Conservation (phyloP, 768 basidiomycete genomes). For the Roridomyces roridus region DNA sequence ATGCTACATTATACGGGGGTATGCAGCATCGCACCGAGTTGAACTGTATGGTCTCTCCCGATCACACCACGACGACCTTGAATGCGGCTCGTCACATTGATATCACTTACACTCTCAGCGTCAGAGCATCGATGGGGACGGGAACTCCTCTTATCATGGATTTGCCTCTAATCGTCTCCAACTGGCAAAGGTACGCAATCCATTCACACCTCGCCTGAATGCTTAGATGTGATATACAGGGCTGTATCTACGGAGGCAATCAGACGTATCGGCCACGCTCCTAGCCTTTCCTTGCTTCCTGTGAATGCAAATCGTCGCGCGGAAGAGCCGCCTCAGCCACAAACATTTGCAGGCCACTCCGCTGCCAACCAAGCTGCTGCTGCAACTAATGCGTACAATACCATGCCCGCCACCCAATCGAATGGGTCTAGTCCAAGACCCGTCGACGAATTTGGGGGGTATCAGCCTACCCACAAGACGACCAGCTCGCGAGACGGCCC, state of each 20-base stretch:
- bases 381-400: constrained; percentile 15
- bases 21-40: constrained; percentile 77
- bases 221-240: constrained; percentile 42
- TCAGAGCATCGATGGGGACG: constrained; percentile 79
- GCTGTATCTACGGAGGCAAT: constrained; percentile 76
- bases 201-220: background rate
- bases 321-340: constrained; percentile 18
- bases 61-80: constrained; percentile 82
- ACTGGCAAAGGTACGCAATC: constrained; percentile 77
- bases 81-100: constrained; percentile 87
- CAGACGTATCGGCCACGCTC: constrained; percentile 56
- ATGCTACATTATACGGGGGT: constrained; percentile 76
- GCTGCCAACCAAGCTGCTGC: constrained; percentile 14
- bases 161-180: constrained; percentile 81
- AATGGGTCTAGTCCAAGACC: constrained; percentile 6
- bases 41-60: constrained; percentile 67
- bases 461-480: constrained; percentile 12
- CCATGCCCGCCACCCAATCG: constrained; percentile 16
- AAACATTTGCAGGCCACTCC: constrained; percentile 25
- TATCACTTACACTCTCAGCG: constrained; percentile 77
- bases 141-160: constrained; percentile 71
- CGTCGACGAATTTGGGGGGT: constrained; percentile 27
- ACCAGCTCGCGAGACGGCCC: constrained; percentile 17
- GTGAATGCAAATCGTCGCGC: constrained; percentile 16
- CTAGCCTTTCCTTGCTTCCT: constrained; percentile 50